Evolutionary conservation across 192 early-diverging fungal genomes (phyloP).

Genomic region (Haplosporangium gracile): DNA sequence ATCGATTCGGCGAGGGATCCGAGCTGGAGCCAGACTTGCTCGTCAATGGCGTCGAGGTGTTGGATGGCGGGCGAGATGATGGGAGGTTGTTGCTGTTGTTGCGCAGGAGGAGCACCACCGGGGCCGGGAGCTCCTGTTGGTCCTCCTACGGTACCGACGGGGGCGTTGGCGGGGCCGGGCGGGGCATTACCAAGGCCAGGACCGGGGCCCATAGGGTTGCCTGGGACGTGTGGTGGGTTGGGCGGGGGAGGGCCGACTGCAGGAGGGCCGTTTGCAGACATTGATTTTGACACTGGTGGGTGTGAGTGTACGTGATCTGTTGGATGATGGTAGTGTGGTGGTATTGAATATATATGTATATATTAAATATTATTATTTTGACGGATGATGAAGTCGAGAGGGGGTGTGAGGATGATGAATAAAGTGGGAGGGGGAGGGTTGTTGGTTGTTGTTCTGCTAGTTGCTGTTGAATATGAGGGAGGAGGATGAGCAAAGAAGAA

Average conservation of each 20-base stretch:
- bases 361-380: too few species aligned
- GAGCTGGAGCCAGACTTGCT: conserved; percentile 73
- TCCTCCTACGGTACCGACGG: conserved; percentile 9
- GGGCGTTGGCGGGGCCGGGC: background rate
- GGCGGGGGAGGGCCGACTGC: conserved; percentile 6
- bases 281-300: background rate
- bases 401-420: too few species aligned
- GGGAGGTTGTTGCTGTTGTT: background rate
- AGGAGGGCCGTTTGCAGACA: conserved; percentile 16
- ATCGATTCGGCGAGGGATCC: conserved; percentile 57
- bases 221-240: background rate
- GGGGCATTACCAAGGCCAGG: background rate
- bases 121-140: conserved; percentile 20
- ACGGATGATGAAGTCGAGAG: background rate
- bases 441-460: too few species aligned
- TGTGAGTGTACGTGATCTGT: background rate
- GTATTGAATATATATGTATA: too few species aligned
- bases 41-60: conserved; percentile 62
- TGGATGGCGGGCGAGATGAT: conserved; percentile 43
- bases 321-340: background rate
- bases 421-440: too few species aligned
- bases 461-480: background rate
- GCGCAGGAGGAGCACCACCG: conserved; percentile 20
- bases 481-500: background rate
- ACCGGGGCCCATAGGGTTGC: conserved; percentile 10